Percentiles rank a stretch among this genome's conserved stretches.
Evolutionary conservation across 495 filamentous ascomycete genomes (phyloP).

Genomic region (Coniosporium apollinis): DNA sequence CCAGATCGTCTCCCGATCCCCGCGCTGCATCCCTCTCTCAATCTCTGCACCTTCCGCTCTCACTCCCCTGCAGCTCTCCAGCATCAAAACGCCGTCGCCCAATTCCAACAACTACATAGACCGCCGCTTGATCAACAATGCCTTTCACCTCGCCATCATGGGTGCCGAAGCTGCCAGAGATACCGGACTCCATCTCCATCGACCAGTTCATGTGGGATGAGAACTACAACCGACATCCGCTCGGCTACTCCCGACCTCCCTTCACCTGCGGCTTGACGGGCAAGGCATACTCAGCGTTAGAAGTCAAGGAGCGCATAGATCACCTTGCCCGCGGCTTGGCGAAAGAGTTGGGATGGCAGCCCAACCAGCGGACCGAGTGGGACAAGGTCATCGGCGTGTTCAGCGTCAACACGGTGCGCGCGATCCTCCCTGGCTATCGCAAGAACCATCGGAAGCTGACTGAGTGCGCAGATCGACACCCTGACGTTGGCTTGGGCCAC

Average conservation of each 20-base stretch:
- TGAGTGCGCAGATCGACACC: slow-evolving; percentile 51
- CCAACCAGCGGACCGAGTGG: slow-evolving; percentile 64
- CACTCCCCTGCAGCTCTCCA: too few relatives aligned
- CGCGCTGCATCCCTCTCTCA: too few relatives aligned
- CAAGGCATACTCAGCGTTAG: slow-evolving; percentile 45
- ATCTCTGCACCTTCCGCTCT: too few relatives aligned
- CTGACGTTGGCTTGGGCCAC: slow-evolving; percentile 58
- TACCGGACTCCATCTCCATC: slow-evolving; percentile 62
- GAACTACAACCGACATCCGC: slow-evolving; percentile 46
- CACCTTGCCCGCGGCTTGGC: slow-evolving; percentile 51
- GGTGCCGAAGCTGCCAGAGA: slow-evolving; percentile 49
- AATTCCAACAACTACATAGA: too few relatives aligned
- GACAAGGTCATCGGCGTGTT: slow-evolving; percentile 71
- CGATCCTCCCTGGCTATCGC: neutral
- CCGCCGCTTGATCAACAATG: slow-evolving; percentile 40
- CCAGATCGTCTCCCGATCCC: too few relatives aligned
- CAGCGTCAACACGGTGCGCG: slow-evolving; percentile 60
- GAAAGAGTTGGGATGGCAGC: slow-evolving; percentile 57
- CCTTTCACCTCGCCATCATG: slow-evolving; percentile 59
- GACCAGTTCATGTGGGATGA: slow-evolving; percentile 69
- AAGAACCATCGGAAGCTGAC: neutral
- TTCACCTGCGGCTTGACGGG: slow-evolving; percentile 74
- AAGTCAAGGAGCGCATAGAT: slow-evolving; percentile 52
- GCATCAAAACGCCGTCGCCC: too few relatives aligned
- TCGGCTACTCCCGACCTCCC: slow-evolving; percentile 48